These are phyloP conservation scores for Chenopodium quinoa DNA, from an alignment of 148 eudicot species.

Conservation along the genomic window DNA sequence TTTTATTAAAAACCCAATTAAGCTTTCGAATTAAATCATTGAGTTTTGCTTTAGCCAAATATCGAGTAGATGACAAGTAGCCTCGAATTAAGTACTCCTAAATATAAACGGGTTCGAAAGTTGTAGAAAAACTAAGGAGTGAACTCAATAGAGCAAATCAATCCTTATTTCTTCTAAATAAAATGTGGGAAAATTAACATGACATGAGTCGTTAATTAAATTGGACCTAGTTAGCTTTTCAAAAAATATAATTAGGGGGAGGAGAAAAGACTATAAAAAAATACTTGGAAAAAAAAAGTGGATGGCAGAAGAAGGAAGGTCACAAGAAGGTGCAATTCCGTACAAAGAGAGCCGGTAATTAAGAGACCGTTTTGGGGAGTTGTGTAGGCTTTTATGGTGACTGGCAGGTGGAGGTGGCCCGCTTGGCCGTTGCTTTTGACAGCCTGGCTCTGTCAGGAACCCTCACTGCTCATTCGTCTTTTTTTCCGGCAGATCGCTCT, in stretches of 20 bases:
- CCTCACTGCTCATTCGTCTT: conserved; percentile 50
- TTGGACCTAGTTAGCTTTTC: background rate
- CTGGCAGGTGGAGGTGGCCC: conserved; percentile 28
- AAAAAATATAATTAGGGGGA: background rate
- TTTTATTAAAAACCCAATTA: no score
- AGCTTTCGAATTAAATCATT: no score
- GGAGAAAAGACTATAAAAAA: background rate
- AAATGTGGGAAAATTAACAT: background rate
- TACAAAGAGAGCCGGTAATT: conserved; percentile 14
- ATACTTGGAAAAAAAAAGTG: background rate
- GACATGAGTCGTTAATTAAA: background rate
- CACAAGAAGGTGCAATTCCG: conserved; percentile 20
- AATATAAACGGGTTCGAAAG: no score
- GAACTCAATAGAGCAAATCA: no score
- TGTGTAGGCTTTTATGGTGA: conserved; percentile 27
- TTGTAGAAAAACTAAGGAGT: no score
- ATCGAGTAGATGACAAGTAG: no score
- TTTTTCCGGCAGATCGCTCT: conserved; percentile 44
- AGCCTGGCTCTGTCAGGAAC: conserved; percentile 59
- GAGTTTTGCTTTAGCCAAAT: no score
- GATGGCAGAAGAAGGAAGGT: conserved; percentile 12
- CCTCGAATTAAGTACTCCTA: no score
- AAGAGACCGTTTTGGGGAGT: conserved; percentile 18
- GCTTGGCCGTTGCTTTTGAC: conserved; percentile 36
- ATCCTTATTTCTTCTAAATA: background rate